phyloP scores from a whole-genome alignment of 1,284 basidiomycete genomes.

The Cystobasidium sp. region DNA sequence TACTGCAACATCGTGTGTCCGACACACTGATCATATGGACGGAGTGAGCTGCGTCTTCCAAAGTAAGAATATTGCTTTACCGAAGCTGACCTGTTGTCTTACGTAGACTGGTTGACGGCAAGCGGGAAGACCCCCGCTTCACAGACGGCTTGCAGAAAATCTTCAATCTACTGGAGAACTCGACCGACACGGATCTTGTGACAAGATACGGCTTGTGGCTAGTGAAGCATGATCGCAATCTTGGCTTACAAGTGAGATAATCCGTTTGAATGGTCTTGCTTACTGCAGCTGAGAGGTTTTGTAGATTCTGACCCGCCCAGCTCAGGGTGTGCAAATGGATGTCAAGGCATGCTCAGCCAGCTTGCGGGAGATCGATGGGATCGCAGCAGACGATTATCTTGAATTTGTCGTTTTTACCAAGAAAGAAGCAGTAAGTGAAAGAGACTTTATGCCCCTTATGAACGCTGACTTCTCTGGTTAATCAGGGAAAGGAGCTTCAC shows the following conservation, averaged over 20 bases:
- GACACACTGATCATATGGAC: constrained; percentile 72
- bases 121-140: constrained; percentile 68
- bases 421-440: not conserved
- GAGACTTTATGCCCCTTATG: not conserved
- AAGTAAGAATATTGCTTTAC: too few species aligned
- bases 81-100: constrained; percentile 30
- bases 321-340: constrained; percentile 61
- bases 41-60: constrained; percentile 64
- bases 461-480: not conserved
- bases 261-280: not conserved
- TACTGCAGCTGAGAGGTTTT: constrained; percentile 19
- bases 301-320: constrained; percentile 64
- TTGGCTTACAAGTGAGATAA: constrained; percentile 70
- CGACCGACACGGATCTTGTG: constrained; percentile 66
- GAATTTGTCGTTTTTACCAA: constrained; percentile 61
- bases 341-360: constrained; percentile 56
- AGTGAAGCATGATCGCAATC: constrained; percentile 68
- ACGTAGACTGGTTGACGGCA: constrained; percentile 71
- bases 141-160: constrained; percentile 72
- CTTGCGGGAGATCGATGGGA: constrained; percentile 56
- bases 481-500: constrained; percentile 42
- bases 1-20: constrained; percentile 64
- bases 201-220: constrained; percentile 82
- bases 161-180: constrained; percentile 66
- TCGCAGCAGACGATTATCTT: constrained; percentile 70